A percentile compares a stretch with the other conserved stretches of the same genome.
Conservation (phyloP, 805 yeast species). For the Kuraishia piskuri region DNA sequence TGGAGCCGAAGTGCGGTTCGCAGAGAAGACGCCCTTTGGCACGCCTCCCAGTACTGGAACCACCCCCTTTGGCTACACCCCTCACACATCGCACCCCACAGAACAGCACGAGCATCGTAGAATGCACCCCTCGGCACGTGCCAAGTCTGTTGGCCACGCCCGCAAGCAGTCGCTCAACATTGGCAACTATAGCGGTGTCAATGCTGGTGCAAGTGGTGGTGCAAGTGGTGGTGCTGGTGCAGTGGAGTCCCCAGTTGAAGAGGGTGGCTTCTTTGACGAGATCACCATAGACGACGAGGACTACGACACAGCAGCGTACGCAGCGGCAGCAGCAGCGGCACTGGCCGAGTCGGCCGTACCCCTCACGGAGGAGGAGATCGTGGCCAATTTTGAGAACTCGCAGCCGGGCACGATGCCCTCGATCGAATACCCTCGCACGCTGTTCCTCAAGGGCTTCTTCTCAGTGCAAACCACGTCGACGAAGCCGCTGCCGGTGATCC, state of each 20-base stretch:
- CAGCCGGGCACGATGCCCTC: slow-evolving; percentile 84
- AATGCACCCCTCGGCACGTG: slow-evolving; percentile 78
- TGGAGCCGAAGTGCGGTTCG: no score
- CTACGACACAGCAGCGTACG: slow-evolving; percentile 8
- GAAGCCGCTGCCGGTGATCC: slow-evolving; percentile 79
- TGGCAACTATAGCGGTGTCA: no score
- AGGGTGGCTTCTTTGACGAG: slow-evolving; percentile 53
- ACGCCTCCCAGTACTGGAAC: no score
- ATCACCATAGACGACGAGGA: slow-evolving; percentile 31
- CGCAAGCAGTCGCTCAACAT: slow-evolving; percentile 49
- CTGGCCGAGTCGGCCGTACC: slow-evolving; percentile 13
- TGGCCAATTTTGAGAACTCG: slow-evolving; percentile 39
- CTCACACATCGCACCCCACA: neutral
- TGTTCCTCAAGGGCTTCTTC: slow-evolving; percentile 87
- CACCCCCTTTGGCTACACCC: slow-evolving; percentile 12
- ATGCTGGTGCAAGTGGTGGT: no score
- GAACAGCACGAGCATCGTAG: slow-evolving; percentile 10
- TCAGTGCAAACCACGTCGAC: slow-evolving; percentile 93
- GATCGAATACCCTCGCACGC: slow-evolving; percentile 84
- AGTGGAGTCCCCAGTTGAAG: slow-evolving; percentile 34
- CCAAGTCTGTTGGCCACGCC: slow-evolving; percentile 79
- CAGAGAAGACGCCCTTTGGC: no score
- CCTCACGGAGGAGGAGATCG: slow-evolving; percentile 38
- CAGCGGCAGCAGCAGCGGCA: neutral
- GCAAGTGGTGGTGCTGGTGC: slow-evolving; percentile 13